These are phyloP conservation scores for Cicer arietinum DNA, from an alignment of 306 rosid genomes.

Conservation along the genomic window DNA sequence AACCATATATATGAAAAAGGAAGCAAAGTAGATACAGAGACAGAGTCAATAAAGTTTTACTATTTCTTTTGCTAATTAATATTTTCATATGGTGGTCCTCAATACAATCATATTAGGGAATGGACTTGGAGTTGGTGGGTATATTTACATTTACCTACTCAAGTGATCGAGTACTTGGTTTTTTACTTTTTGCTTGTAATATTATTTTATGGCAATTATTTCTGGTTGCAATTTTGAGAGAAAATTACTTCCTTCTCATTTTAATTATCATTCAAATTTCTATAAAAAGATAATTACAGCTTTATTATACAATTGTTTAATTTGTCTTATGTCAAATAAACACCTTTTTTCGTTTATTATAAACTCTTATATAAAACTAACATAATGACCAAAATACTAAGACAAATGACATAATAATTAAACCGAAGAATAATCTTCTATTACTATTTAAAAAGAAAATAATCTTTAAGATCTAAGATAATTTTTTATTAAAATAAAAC, in stretches of 20 bases:
- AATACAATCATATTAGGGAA: conserved; percentile 28
- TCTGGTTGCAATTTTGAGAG: background rate
- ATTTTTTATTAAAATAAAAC: too few species aligned
- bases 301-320: too few species aligned
- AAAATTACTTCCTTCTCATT: background rate
- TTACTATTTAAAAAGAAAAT: too few species aligned
- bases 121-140: conserved; percentile 15
- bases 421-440: too few species aligned
- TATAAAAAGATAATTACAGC: too few species aligned
- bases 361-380: too few species aligned
- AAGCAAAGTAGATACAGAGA: conserved; percentile 32
- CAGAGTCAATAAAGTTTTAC: conserved; percentile 35
- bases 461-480: too few species aligned
- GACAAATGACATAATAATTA: too few species aligned
- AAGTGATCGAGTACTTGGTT: conserved; percentile 19
- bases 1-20: conserved; percentile 30
- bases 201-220: background rate
- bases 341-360: too few species aligned
- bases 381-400: too few species aligned
- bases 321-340: too few species aligned
- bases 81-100: conserved; percentile 43
- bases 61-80: conserved; percentile 15
- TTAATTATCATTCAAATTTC: background rate
- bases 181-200: conserved; percentile 4
- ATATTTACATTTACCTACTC: conserved; percentile 27